These are phyloP conservation scores for Phytomonas francai DNA, from an alignment of 208 protist genomes.

Conservation along the genomic window DNA sequence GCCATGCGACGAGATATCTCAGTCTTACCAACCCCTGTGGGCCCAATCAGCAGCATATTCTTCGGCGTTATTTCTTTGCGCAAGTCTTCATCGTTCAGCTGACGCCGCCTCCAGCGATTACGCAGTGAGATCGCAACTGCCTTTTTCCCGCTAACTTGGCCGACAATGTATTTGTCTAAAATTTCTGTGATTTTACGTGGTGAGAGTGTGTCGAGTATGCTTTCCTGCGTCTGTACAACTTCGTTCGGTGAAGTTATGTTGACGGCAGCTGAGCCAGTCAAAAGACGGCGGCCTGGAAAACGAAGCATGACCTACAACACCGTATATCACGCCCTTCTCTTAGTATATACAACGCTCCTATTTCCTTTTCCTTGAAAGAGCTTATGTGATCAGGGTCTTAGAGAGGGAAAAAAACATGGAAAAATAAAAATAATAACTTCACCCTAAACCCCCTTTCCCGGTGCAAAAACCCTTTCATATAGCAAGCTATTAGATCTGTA, in stretches of 20 bases:
- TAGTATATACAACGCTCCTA: background rate
- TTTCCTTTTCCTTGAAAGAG: background rate
- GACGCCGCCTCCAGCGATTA: slow-evolving; percentile 90
- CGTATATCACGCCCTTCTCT: background rate
- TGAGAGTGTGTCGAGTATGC: slow-evolving; percentile 71
- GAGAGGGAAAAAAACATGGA: background rate
- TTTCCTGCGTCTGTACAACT: slow-evolving; percentile 44
- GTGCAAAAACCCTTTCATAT: background rate
- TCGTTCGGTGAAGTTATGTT: slow-evolving; percentile 40
- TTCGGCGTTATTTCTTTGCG: slow-evolving; percentile 87
- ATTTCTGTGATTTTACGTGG: slow-evolving; percentile 89
- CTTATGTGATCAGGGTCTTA: background rate
- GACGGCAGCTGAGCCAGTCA: slow-evolving; percentile 33
- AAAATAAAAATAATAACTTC: background rate
- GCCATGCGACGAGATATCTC: slow-evolving; percentile 96
- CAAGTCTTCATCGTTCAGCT: slow-evolving; percentile 66
- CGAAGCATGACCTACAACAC: slow-evolving; percentile 42
- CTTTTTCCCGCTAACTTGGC: slow-evolving; percentile 92
- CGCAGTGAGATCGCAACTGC: slow-evolving; percentile 96
- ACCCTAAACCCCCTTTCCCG: background rate
- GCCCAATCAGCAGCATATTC: slow-evolving; percentile 92
- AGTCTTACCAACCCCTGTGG: slow-evolving; percentile 91
- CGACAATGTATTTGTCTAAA: slow-evolving; percentile 94
- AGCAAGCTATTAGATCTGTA: background rate
- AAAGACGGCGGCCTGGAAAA: slow-evolving; percentile 27